Evolutionary conservation across 148 eudicot genomes (phyloP), one percentile per base, ranked within the genome.

Genomic region (Heliosperma pusillum): DNA sequence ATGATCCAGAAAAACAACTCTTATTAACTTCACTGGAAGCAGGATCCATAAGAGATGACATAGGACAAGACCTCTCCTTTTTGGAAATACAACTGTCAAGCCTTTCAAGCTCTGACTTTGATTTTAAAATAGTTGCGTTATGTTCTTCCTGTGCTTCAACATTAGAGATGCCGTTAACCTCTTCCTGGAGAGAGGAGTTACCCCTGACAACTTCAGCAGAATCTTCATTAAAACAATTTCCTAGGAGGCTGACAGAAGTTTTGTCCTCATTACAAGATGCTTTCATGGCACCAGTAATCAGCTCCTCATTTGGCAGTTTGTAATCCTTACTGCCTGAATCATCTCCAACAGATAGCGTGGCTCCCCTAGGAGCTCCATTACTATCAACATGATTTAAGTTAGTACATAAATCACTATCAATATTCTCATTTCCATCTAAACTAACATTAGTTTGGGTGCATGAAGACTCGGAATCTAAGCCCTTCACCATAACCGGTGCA

Each of bases 401-500:
- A 77, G 79, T 77, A 77, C 56, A 64, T 44, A 77, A 72, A 55
- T 86, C 83, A 75, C 82, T 77, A 30, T 84, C 82, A 69, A 75
- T 83, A 80, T 80, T 85, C 69, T 78, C 80, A 80, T 80, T 85
- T 57, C 82, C 90, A 74, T 85, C 89, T 82, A 81, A 33, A 73
- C 80, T 81, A 78, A 64, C 22, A 79, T 86, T 76, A 72, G 85
- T 78, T 55, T 66, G 84, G 47, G 82, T 83, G 86, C 90, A 85
- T 66, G 86, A 82, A 40, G 98, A 87, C 74, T 83, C 92, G 17
- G 87, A 87, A 74, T 89, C 94, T 77, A 90, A 83, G 78, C 79
- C 89, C 83, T 87, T 90, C 11, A 72, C 53, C 30, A 70, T 77
- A 66, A 66, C 65, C 10, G 73, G 79, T n/a, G 58, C 75, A 73